Conservation (phyloP, 495 filamentous ascomycete species). For the Tuber brumale region DNA sequence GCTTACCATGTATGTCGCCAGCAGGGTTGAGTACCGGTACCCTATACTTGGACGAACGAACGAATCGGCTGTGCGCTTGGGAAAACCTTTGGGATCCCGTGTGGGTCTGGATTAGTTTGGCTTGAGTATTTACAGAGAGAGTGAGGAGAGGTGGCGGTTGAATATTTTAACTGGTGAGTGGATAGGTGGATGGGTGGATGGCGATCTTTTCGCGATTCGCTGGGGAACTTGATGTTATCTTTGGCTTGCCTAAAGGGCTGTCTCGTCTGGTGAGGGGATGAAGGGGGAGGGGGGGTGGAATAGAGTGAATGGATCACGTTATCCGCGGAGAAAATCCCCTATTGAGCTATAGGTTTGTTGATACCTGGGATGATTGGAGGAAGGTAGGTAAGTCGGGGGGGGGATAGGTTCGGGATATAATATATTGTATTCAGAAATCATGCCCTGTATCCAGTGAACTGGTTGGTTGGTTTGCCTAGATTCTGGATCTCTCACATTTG, state of each 20-base stretch:
- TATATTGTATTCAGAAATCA: background rate
- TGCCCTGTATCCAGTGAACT: background rate
- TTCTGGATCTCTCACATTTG: slow-evolving; percentile 1
- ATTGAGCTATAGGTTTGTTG: background rate
- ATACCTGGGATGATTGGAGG: background rate
- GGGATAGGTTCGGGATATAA: background rate
- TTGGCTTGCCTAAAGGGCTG: background rate
- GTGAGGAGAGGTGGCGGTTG: background rate
- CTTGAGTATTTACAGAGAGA: background rate
- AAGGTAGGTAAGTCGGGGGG: background rate
- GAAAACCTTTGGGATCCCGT: background rate
- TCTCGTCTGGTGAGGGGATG: background rate
- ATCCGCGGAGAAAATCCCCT: background rate
- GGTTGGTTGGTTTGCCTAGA: background rate
- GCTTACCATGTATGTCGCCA: background rate
- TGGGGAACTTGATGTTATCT: background rate
- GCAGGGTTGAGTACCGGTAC: background rate
- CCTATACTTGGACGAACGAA: background rate
- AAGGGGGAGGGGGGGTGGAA: background rate
- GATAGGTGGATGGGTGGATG: background rate
- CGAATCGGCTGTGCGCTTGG: background rate
- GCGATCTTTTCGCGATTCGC: background rate
- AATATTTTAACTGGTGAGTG: background rate
- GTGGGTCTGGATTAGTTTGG: background rate
- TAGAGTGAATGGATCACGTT: background rate